Evolutionary conservation across 345 rosid species (phyloP).

Genomic region (Pelargonium nanum): DNA sequence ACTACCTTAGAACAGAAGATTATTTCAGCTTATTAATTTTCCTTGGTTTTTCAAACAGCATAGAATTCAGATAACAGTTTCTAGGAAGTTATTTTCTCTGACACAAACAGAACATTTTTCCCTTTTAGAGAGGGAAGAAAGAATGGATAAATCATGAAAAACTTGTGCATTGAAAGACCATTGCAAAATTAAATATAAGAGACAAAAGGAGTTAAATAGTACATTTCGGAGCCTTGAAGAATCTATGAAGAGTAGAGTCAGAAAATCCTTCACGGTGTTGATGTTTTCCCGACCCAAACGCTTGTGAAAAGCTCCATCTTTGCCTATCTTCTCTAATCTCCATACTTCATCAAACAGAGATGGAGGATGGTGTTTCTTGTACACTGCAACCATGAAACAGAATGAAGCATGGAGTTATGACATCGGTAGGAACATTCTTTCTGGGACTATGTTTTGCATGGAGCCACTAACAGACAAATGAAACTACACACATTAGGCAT

Average conservation of each 20-base stretch:
- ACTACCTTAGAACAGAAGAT: no score
- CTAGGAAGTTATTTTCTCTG: no score
- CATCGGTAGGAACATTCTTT: background rate
- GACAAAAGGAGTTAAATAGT: slow-evolving; percentile 18
- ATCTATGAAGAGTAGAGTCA: slow-evolving; percentile 52
- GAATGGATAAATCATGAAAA: no score
- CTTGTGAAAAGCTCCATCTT: slow-evolving; percentile 97
- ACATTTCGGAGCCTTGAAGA: slow-evolving; percentile 74
- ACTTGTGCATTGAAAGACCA: no score
- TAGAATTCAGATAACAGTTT: no score
- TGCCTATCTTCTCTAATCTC: slow-evolving; percentile 97
- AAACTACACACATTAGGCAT: no score
- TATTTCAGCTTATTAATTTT: no score
- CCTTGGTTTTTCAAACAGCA: no score
- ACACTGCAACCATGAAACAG: slow-evolving; percentile 47
- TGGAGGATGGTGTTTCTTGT: slow-evolving; percentile 95
- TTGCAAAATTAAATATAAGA: background rate
- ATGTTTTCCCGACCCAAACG: slow-evolving; percentile 61
- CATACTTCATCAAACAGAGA: slow-evolving; percentile 76
- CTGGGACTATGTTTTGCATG: background rate
- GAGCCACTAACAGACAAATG: background rate
- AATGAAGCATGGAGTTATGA: background rate
- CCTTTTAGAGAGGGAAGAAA: no score
- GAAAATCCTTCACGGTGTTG: slow-evolving; percentile 69
- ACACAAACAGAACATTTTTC: no score